Percentiles rank a stretch among this genome's conserved stretches.
These are phyloP conservation scores for Pseudomassariella vexata DNA, from an alignment of 2,329 filamentous ascomycete species.

Conservation along the genomic window DNA sequence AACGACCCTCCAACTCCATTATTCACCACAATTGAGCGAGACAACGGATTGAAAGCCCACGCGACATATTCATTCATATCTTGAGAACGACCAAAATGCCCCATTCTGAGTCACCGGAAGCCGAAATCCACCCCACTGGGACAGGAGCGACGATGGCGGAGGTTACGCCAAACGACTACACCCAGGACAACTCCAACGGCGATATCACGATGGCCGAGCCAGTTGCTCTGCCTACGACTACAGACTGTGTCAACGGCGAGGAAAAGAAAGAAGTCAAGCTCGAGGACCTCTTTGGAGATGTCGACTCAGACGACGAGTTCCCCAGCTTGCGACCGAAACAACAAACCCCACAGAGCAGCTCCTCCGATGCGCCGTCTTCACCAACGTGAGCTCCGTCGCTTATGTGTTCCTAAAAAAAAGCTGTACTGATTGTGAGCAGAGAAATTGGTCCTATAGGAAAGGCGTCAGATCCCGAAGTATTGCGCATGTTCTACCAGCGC, in stretches of 20 bases:
- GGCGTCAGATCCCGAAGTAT: slow-evolving; percentile 72
- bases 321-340: slow-evolving; percentile 37
- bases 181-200: slow-evolving; percentile 21
- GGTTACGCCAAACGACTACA: slow-evolving; percentile 20
- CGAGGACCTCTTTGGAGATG: slow-evolving; percentile 53
- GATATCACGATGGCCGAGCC: slow-evolving; percentile 37
- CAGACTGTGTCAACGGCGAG: slow-evolving; percentile 4
- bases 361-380: slow-evolving; percentile 34
- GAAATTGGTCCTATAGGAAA: slow-evolving; percentile 30
- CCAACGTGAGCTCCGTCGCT: slow-evolving; percentile 30
- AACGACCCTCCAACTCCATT: too few species aligned
- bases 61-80: too few species aligned
- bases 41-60: too few species aligned
- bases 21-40: too few species aligned
- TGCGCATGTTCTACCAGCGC: slow-evolving; percentile 92
- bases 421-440: slow-evolving; percentile 16
- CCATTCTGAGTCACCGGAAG: slow-evolving; percentile 33
- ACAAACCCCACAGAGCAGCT: slow-evolving; percentile 34
- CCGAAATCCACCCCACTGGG: slow-evolving; percentile 20
- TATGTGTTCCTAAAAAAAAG: background rate
- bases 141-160: slow-evolving; percentile 31
- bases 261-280: slow-evolving; percentile 44
- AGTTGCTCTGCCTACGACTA: slow-evolving; percentile 11
- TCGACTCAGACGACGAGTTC: slow-evolving; percentile 57
- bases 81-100: slow-evolving; percentile 36